A percentile compares a stretch with the other conserved stretches of the same genome.
These are phyloP conservation scores for Cyclotella distinguenda DNA, from an alignment of 108 stramenopile species.

Conservation along the genomic window DNA sequence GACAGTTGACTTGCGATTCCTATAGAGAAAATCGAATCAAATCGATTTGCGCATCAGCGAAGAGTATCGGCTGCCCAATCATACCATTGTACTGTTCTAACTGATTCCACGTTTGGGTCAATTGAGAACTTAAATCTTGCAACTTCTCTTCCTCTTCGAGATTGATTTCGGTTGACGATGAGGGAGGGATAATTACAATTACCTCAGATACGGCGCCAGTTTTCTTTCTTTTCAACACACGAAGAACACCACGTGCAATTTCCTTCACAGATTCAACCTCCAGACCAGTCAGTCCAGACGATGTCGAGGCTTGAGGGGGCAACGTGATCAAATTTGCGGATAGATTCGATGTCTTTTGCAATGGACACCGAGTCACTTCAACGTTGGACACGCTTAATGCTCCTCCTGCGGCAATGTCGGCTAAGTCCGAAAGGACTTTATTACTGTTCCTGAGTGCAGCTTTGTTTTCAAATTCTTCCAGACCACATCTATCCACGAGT, in stretches of 20 bases:
- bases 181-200: conserved; percentile 16
- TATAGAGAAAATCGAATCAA: conserved; percentile 13
- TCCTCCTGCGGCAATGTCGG: not conserved
- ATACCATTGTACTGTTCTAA: conserved; percentile 42
- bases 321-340: conserved; percentile 45
- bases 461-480: conserved; percentile 31
- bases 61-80: conserved; percentile 32
- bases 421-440: not conserved
- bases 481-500: conserved; percentile 21
- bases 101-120: conserved; percentile 22
- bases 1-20: too few species aligned
- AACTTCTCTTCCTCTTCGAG: not conserved
- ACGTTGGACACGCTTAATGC: too few species aligned
- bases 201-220: conserved; percentile 10
- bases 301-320: conserved; percentile 1
- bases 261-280: conserved; percentile 22
- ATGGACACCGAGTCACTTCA: not conserved
- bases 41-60: conserved; percentile 22
- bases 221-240: conserved; percentile 21
- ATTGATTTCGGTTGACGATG: not conserved
- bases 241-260: conserved; percentile 32
- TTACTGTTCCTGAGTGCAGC: not conserved
- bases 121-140: conserved; percentile 1
- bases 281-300: conserved; percentile 14
- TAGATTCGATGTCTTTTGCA: conserved; percentile 18